phyloP scores from a whole-genome alignment of 495 filamentous ascomycete species.

The Jackrogersella multiformis region DNA sequence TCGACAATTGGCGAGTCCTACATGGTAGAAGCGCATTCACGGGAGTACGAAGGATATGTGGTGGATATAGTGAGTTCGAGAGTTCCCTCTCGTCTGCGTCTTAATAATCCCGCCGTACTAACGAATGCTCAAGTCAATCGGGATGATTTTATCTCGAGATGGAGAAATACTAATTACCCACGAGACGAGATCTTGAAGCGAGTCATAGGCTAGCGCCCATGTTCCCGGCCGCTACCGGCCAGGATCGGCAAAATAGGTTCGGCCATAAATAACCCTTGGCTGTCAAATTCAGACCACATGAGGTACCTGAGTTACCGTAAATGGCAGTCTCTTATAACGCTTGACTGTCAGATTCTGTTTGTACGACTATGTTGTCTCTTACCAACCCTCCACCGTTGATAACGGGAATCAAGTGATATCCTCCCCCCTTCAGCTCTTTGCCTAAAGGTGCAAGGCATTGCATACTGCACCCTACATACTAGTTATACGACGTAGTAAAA shows the following conservation, averaged over 20 bases:
- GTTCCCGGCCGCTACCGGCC: slow-evolving; percentile 26
- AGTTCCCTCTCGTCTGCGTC: neutral
- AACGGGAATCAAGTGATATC: slow-evolving; percentile 22
- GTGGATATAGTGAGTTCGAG: slow-evolving; percentile 77
- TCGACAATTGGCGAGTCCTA: slow-evolving; percentile 95
- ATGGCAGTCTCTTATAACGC: slow-evolving; percentile 10
- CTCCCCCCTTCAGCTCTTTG: slow-evolving; percentile 8
- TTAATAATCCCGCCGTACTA: slow-evolving; percentile 8
- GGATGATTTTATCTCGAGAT: slow-evolving; percentile 85
- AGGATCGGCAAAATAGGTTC: slow-evolving; percentile 20
- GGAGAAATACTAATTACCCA: slow-evolving; percentile 73
- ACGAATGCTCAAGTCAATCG: slow-evolving; percentile 70
- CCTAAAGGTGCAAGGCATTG: slow-evolving; percentile 15
- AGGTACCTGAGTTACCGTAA: slow-evolving; percentile 1
- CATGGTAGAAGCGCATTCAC: slow-evolving; percentile 85
- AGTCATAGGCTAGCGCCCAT: slow-evolving; percentile 46
- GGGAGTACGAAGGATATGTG: slow-evolving; percentile 86
- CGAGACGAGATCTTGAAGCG: slow-evolving; percentile 58
- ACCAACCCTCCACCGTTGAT: neutral
- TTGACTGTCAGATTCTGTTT: slow-evolving; percentile 2
- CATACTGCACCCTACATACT: neutral
- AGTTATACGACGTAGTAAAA: too few relatives aligned
- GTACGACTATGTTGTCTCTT: neutral
- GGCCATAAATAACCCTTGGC: slow-evolving; percentile 27
- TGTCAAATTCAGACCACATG: slow-evolving; percentile 1